These are phyloP conservation scores for Sclerotinia borealis DNA, from an alignment of 2,329 filamentous ascomycete species.

Conservation along the genomic window DNA sequence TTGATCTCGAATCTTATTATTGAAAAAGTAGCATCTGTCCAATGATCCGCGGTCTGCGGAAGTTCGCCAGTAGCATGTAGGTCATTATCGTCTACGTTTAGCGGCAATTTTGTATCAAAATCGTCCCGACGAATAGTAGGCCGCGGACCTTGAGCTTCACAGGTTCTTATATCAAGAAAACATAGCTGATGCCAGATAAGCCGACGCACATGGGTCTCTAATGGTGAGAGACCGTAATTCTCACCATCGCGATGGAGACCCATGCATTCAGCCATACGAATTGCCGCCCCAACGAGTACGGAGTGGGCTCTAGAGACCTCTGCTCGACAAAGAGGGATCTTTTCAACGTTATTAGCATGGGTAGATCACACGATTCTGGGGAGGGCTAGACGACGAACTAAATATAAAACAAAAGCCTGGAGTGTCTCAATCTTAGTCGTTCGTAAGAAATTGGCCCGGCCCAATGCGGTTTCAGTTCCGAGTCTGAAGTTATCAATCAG, in stretches of 20 bases:
- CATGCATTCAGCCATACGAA: constrained; percentile 72
- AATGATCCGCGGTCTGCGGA: constrained; percentile 38
- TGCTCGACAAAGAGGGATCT: constrained; percentile 65
- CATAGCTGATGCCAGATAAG: constrained; percentile 74
- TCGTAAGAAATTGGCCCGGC: constrained; percentile 63
- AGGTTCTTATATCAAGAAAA: constrained; percentile 69
- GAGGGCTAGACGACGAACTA: constrained; percentile 46
- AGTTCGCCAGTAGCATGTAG: constrained; percentile 44
- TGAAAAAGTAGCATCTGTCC: constrained; percentile 62
- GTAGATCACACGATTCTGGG: not conserved
- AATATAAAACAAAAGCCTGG: constrained; percentile 71
- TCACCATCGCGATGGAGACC: constrained; percentile 62
- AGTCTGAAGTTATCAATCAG: constrained; percentile 59
- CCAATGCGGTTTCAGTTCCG: constrained; percentile 60
- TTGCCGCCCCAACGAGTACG: constrained; percentile 63
- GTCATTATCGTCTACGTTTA: constrained; percentile 63
- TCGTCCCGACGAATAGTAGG: constrained; percentile 68
- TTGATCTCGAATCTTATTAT: constrained; percentile 67
- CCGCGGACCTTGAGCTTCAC: constrained; percentile 66
- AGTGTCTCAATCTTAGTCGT: constrained; percentile 69
- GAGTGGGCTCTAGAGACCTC: constrained; percentile 71
- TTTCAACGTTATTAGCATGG: constrained; percentile 21
- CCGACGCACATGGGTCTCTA: constrained; percentile 66
- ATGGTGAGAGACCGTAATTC: constrained; percentile 56
- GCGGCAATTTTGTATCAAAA: constrained; percentile 66